Conservation (phyloP, 208 protist species). For the Tritrichomonas foetus region DNA sequence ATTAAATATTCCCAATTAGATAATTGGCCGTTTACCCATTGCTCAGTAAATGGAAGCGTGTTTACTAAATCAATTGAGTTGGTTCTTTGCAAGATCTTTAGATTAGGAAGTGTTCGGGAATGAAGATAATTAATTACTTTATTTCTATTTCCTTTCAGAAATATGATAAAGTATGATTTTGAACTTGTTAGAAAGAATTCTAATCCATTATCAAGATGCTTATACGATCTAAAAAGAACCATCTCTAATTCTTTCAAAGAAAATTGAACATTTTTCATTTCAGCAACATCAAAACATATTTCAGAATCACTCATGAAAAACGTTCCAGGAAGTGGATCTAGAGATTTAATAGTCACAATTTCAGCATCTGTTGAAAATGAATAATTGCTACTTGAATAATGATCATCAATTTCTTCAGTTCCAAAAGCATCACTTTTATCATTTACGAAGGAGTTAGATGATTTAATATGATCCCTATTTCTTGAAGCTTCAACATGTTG, state of each 20-base stretch:
- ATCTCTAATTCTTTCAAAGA: background rate
- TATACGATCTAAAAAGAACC: background rate
- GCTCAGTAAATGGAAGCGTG: background rate
- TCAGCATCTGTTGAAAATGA: background rate
- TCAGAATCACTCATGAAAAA: background rate
- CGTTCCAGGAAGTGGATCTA: background rate
- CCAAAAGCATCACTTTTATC: background rate
- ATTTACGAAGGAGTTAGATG: background rate
- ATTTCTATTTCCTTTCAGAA: background rate
- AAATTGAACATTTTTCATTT: background rate
- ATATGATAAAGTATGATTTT: background rate
- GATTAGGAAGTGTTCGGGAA: background rate
- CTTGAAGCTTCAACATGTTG: background rate
- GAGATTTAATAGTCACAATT: background rate
- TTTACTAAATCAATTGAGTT: background rate
- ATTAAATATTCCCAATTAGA: slow-evolving; percentile 35
- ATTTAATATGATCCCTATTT: background rate
- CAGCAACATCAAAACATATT: background rate
- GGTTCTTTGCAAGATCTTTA: background rate
- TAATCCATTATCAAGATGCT: background rate
- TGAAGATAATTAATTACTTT: background rate
- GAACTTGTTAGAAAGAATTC: background rate
- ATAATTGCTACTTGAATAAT: background rate
- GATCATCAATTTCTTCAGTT: background rate
- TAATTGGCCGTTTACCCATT: background rate